Conservation (phyloP, 2,329 filamentous ascomycete genomes). For the Colletotrichum brevisporum region DNA sequence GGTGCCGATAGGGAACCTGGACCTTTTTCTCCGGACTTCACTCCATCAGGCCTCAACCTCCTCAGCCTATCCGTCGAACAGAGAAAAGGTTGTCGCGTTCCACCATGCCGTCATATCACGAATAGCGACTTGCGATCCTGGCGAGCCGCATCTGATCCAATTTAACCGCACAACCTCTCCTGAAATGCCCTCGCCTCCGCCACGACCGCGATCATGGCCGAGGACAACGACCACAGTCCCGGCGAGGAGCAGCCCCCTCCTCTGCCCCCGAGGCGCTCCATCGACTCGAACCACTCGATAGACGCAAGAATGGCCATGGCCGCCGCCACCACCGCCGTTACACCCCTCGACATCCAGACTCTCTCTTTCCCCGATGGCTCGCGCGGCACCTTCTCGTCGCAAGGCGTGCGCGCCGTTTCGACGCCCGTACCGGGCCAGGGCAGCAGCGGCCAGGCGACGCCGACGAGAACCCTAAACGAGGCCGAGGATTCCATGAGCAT, state of each 20-base stretch:
- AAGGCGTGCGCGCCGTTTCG: constrained; percentile 52
- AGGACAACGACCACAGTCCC: constrained; percentile 43
- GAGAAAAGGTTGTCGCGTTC: too few relatives aligned
- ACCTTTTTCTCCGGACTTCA: constrained; percentile 18
- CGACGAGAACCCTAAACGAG: constrained; percentile 59
- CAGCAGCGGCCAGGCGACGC: constrained; percentile 60
- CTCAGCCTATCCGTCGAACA: background rate
- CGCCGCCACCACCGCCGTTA: constrained; percentile 87
- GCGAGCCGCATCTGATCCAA: background rate
- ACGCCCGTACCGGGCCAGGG: constrained; percentile 53
- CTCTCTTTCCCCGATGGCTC: constrained; percentile 80
- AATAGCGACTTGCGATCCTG: too few relatives aligned
- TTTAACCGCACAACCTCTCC: background rate
- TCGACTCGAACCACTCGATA: constrained; percentile 51
- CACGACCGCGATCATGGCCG: constrained; percentile 48
- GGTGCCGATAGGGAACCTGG: background rate
- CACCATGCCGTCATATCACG: too few relatives aligned
- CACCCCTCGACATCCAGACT: constrained; percentile 84
- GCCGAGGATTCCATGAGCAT: constrained; percentile 76
- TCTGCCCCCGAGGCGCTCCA: constrained; percentile 65
- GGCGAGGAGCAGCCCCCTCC: constrained; percentile 63
- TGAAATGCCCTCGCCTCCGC: constrained; percentile 36
- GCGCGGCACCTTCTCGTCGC: constrained; percentile 72
- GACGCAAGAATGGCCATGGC: constrained; percentile 53
- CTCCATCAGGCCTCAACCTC: background rate